Evolutionary conservation across 345 rosid species (phyloP), one percentile per base, ranked within the genome.

Genomic region (Sonneratia alba): DNA sequence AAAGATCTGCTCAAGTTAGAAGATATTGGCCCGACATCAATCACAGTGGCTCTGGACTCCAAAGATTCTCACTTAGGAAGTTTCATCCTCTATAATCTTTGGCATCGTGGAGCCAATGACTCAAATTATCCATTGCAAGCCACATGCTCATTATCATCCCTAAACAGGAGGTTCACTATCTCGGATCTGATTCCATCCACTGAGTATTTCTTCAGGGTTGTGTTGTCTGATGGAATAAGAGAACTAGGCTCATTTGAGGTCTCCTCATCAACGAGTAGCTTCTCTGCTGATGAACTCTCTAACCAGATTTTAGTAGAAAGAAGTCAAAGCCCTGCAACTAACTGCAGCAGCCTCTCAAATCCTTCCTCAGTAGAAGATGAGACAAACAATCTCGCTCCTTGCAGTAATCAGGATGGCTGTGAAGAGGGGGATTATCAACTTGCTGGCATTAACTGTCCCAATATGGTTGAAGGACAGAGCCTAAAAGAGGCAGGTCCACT

Each of bases 291-390:
- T 64, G 86, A 80, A 77, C 82, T 79, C 71, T 76, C 77, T 0
- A 86, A 84, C 74, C 78, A 82, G 73, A 71, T 74, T 0, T 75
- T 74, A 24, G 81, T 77, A 2, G 98, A 89, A 83, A 87, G 96
- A 87, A 88, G 97, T 67, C 96, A 90, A 74, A 94, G 97, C 80
- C 97, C 97, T 18, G 79, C 83, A n/a, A 94, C 97, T 48, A 88
- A 90, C 75, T 89, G 96, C 81, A 94, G 97, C 76, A 90, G 90
- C 74, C 86, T 91, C 77, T 92, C 89, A 67, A 88, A 85, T 79
- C 96, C 97, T 57, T 92, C 93, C 15, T 87, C 96, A 0, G 94
- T 85, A 42, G 89, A 95, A 80, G 98, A 90, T 76, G 99, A 95
- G 80, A 86, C 89, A 68, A 89, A 92, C 73, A 86, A 85, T 68